Conservation (phyloP, 2,329 filamentous ascomycete species). For the Scytalidium lignicola region DNA sequence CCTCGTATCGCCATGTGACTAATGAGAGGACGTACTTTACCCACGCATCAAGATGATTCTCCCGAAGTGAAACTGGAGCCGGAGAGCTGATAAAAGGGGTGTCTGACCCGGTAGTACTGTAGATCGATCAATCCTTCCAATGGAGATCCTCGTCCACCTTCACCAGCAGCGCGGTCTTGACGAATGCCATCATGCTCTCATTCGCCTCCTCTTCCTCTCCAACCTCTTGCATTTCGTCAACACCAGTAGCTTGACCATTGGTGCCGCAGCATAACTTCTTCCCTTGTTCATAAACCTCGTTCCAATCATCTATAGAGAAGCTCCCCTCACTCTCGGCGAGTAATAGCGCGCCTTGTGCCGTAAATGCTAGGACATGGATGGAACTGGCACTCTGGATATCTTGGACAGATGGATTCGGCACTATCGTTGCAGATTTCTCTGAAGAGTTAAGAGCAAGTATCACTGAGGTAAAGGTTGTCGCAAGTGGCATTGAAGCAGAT, state of each 20-base stretch:
- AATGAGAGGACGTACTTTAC: not conserved
- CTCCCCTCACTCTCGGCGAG: constrained; percentile 76
- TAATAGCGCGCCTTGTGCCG: constrained; percentile 66
- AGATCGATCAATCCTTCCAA: constrained; percentile 48
- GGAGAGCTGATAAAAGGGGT: not conserved
- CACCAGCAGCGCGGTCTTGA: constrained; percentile 56
- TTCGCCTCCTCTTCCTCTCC: constrained; percentile 36
- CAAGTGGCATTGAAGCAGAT: constrained; percentile 76
- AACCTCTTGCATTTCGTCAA: constrained; percentile 25
- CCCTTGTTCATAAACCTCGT: constrained; percentile 60
- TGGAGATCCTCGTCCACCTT: constrained; percentile 50
- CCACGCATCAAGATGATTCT: not conserved
- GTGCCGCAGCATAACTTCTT: constrained; percentile 56
- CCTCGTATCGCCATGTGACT: not conserved
- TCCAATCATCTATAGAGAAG: constrained; percentile 74
- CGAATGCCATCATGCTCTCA: constrained; percentile 52
- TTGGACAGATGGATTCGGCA: constrained; percentile 57
- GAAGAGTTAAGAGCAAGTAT: constrained; percentile 53
- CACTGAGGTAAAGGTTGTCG: constrained; percentile 62
- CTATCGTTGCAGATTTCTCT: constrained; percentile 36
- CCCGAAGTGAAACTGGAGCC: not conserved
- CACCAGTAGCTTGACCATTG: constrained; percentile 19
- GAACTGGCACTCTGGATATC: constrained; percentile 61
- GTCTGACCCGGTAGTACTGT: not conserved
- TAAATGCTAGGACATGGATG: constrained; percentile 78